Evolutionary conservation across 352 stramenopile genomes (phyloP).

Genomic region (Phytopythium kandeliae): DNA sequence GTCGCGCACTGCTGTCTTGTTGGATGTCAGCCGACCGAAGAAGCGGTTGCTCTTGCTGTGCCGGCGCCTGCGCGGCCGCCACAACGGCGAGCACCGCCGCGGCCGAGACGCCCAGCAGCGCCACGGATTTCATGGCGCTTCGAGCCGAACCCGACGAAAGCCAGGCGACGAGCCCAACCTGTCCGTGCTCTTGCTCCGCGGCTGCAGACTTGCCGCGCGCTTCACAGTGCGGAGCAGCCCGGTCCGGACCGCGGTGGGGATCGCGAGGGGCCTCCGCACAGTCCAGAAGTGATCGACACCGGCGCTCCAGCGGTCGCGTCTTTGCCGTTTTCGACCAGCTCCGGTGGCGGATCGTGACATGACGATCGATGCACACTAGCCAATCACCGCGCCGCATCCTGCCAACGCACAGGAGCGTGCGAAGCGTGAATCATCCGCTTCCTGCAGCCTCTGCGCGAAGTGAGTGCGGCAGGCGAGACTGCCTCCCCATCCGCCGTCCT

Average conservation of each 20-base stretch:
- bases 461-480: no score
- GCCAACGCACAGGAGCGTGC: neutral
- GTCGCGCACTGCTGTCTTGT: neutral
- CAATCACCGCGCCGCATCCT: constrained; percentile 1
- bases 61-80: neutral
- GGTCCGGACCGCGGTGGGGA: neutral
- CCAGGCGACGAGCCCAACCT: neutral
- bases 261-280: no score
- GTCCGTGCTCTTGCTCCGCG: constrained; percentile 4
- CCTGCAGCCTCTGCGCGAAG: neutral
- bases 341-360: constrained; percentile 2
- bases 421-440: constrained; percentile 3
- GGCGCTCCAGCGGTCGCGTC: neutral
- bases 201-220: constrained; percentile 1
- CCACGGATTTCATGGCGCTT: neutral
- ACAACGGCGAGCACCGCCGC: neutral
- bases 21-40: constrained; percentile 3
- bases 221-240: neutral
- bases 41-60: neutral
- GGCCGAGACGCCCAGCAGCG: neutral
- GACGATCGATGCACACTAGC: neutral
- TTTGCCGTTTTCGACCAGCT: neutral
- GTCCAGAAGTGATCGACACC: neutral
- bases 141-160: neutral
- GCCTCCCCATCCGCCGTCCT: no score